These are phyloP conservation scores for Erythrophleum ivorense DNA, from an alignment of 331 rosid genomes.

Conservation along the genomic window DNA sequence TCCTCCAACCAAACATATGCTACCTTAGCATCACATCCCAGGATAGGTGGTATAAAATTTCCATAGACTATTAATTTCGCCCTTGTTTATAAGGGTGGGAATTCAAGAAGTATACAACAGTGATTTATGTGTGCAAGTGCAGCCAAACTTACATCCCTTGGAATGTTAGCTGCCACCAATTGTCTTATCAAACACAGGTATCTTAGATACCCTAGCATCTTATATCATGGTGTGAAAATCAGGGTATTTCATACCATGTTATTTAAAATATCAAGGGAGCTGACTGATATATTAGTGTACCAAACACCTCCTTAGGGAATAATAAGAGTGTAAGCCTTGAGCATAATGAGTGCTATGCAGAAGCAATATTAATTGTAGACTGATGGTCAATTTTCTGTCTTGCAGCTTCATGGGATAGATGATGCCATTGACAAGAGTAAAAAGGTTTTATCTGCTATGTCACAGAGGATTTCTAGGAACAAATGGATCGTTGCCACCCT, in stretches of 20 bases:
- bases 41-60: background rate
- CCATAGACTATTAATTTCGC: background rate
- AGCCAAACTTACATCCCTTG: background rate
- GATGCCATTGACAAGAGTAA: slow-evolving; percentile 98
- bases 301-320: background rate
- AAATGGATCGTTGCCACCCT: slow-evolving; percentile 84
- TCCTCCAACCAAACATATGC: background rate
- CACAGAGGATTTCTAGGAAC: slow-evolving; percentile 77
- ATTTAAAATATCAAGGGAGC: background rate
- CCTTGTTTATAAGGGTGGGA: background rate
- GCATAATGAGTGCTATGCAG: slow-evolving; percentile 2
- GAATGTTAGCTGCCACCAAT: background rate
- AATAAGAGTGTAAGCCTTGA: slow-evolving; percentile 15
- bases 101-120: background rate
- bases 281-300: background rate
- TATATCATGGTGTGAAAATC: background rate
- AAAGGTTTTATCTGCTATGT: slow-evolving; percentile 79
- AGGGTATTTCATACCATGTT: background rate
- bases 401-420: slow-evolving; percentile 92
- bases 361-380: slow-evolving; percentile 24
- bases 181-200: background rate
- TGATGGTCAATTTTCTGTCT: slow-evolving; percentile 39
- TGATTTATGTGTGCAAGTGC: background rate
- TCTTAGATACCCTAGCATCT: background rate
- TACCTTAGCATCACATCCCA: background rate